phyloP scores from a whole-genome alignment of 306 rosid species.

The Inga oerstediana region DNA sequence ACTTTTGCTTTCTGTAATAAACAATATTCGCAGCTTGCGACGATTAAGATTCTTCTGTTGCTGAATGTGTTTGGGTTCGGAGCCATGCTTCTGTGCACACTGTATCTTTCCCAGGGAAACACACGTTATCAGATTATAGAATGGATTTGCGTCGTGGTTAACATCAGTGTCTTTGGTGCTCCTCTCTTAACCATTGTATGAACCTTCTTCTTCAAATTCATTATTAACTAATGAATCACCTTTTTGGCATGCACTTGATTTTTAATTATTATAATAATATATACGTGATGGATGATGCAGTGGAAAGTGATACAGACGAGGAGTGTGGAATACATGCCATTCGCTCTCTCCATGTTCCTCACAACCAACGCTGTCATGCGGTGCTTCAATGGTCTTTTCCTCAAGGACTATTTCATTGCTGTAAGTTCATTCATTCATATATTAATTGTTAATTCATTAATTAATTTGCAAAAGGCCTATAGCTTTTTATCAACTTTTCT shows the following conservation, averaged over 20 bases:
- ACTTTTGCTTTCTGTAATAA: background rate
- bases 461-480: background rate
- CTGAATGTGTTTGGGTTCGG: constrained; percentile 75
- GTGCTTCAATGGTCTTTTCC: constrained; percentile 90
- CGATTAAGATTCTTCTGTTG: constrained; percentile 55
- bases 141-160: constrained; percentile 78
- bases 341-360: constrained; percentile 75
- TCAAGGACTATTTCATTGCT: constrained; percentile 81
- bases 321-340: constrained; percentile 92
- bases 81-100: constrained; percentile 64
- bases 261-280: background rate
- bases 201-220: background rate
- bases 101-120: constrained; percentile 51
- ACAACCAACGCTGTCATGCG: constrained; percentile 80
- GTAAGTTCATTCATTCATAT: constrained; percentile 41
- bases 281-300: constrained; percentile 43
- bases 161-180: constrained; percentile 75
- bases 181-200: constrained; percentile 78
- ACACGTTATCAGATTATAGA: constrained; percentile 67
- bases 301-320: constrained; percentile 65
- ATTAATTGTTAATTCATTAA: background rate
- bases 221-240: background rate
- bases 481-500: background rate
- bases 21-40: constrained; percentile 47
- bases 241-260: background rate